Evolutionary conservation across 306 rosid genomes (phyloP).

Genomic region (Glycyrrhiza uralensis): DNA sequence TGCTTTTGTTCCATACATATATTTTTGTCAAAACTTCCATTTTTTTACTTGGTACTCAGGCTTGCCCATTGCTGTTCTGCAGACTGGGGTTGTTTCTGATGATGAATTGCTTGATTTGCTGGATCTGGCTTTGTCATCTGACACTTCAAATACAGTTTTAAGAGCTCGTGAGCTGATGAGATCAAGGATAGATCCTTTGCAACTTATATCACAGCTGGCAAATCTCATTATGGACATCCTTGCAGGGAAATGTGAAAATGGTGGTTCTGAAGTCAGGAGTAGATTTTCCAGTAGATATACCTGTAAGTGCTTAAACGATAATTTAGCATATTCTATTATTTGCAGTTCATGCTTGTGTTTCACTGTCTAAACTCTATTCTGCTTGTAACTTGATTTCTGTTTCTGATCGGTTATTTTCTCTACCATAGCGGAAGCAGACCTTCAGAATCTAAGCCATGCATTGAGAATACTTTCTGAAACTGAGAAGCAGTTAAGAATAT

Average conservation of each 20-base stretch:
- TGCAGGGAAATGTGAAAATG: constrained; percentile 58
- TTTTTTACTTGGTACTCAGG: background rate
- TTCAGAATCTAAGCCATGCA: constrained; percentile 68
- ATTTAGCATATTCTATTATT: background rate
- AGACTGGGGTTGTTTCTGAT: constrained; percentile 79
- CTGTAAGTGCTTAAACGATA: constrained; percentile 45
- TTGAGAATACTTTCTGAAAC: constrained; percentile 73
- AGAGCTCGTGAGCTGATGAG: constrained; percentile 82
- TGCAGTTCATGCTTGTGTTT: constrained; percentile 7
- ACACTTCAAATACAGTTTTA: constrained; percentile 70
- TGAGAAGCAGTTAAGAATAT: constrained; percentile 71
- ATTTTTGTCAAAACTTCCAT: background rate
- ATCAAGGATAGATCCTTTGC: constrained; percentile 78
- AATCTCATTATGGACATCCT: constrained; percentile 89
- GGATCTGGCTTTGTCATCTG: constrained; percentile 84
- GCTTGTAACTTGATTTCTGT: background rate
- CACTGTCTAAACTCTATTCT: background rate
- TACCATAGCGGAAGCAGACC: constrained; percentile 58
- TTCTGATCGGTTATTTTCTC: constrained; percentile 25
- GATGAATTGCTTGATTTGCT: constrained; percentile 77
- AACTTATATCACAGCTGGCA: constrained; percentile 77
- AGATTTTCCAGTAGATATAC: constrained; percentile 46
- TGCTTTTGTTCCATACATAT: background rate
- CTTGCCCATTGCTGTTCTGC: constrained; percentile 32
- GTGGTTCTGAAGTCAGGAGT: constrained; percentile 45